Percentiles rank a stretch among this genome's conserved stretches.
These are phyloP conservation scores for Cystobasidium tubakii DNA, from an alignment of 768 basidiomycete species.

Conservation along the genomic window DNA sequence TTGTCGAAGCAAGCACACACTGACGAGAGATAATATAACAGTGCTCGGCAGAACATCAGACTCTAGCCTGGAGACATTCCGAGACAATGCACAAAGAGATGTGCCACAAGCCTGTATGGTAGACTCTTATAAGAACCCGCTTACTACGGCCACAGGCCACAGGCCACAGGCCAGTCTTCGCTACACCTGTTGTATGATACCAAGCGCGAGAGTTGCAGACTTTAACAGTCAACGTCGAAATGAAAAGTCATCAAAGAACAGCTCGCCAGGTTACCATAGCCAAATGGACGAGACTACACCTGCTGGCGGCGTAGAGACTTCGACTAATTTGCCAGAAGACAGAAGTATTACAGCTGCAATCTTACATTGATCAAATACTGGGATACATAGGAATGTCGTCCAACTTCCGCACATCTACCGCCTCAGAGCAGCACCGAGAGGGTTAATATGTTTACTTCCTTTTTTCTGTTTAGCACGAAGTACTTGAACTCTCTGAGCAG, in stretches of 20 bases:
- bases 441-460: not conserved
- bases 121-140: not conserved
- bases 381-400: not conserved
- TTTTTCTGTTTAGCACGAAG: conserved; percentile 5
- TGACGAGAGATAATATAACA: too few species aligned
- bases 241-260: too few species aligned
- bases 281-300: too few species aligned
- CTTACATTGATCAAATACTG: not conserved
- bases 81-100: conserved; percentile 35
- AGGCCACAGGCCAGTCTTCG: too few species aligned
- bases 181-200: not conserved
- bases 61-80: conserved; percentile 11
- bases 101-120: conserved; percentile 17
- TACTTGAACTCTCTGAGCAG: conserved; percentile 23
- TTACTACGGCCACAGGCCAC: too few species aligned
- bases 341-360: too few species aligned
- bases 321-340: too few species aligned
- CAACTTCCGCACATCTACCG: not conserved
- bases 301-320: too few species aligned
- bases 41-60: conserved; percentile 30
- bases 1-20: too few species aligned
- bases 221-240: too few species aligned
- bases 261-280: too few species aligned
- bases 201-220: too few species aligned
- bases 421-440: not conserved